Evolutionary conservation across 441 rosid genomes (phyloP), one percentile per base, ranked within the genome.

Genomic region (Populus hybrid): DNA sequence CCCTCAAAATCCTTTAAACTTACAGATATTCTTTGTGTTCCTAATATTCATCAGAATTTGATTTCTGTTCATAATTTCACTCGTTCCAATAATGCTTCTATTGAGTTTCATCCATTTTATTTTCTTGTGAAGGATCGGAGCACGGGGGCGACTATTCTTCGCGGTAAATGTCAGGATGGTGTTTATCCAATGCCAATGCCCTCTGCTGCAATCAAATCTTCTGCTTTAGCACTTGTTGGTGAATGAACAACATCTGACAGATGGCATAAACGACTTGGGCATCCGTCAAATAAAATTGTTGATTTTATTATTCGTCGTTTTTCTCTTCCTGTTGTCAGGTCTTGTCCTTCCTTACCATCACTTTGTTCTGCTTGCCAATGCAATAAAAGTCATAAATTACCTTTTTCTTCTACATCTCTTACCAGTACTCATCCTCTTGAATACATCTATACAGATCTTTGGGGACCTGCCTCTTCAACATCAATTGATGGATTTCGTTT

Each of bases 201-300:
- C 14, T 0, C 8, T 50, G 2, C 0, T 50, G n/a, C 2, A 6
- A 16, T 50, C 8, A 0, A 16, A 5, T 5, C 7, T 5, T 50
- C 2, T 50, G 1, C 6, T 0, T 5, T 50, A 50, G n/a, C n/a
- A 50, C n/a, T 50, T 50, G 8, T 16, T 1, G 1, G n/a, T 16
- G n/a, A 50, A 5, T 0, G 2, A 50, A 16, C n/a, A 1, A 1
- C 59, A 16, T 7, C 12, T n/a, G 8, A 16, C 8, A 16, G 2
- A 16, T 50, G n/a, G 7, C 59, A 50, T 50, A 50, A 50, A 5
- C 0, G n/a, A 50, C n/a, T 1, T 50, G 59, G 59, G n/a, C 59
- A 50, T 16, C 59, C n/a, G 1, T 50, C 59, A 50, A 1, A 16
- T 16, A 50, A 50, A 50, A 6, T 50, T 50, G 1, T 50, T 50